Percentiles rank a stretch among this genome's conserved stretches.
Conservation (phyloP, 2,329 filamentous ascomycete species). For the Sphaceloma murrayae region DNA sequence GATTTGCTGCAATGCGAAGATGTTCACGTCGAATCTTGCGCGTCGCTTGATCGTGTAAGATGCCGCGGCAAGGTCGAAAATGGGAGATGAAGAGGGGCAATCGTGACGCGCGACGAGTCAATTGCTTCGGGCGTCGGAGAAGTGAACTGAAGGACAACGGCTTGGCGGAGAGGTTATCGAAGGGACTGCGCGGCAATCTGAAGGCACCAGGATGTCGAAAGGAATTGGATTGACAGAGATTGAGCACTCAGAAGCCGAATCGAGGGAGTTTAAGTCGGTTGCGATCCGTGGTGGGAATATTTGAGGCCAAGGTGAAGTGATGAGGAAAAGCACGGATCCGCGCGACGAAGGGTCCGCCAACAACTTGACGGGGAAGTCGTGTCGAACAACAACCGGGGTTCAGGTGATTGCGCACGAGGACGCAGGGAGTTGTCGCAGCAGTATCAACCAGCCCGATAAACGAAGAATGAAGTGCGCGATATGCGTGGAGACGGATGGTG, state of each 20-base stretch:
- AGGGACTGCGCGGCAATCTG: slow-evolving; percentile 13
- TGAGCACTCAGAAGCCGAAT: slow-evolving; percentile 10
- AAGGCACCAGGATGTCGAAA: not conserved
- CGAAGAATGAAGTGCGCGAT: too few species aligned
- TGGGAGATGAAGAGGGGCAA: not conserved
- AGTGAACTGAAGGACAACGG: slow-evolving; percentile 7
- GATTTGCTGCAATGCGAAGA: slow-evolving; percentile 8
- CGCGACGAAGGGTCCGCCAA: too few species aligned
- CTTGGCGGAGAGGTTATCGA: slow-evolving; percentile 6
- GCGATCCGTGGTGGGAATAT: too few species aligned
- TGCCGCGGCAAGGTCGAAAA: not conserved
- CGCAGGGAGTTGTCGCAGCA: too few species aligned
- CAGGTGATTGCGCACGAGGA: too few species aligned
- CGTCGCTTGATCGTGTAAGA: not conserved
- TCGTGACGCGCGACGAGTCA: slow-evolving; percentile 11
- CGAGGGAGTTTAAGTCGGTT: too few species aligned
- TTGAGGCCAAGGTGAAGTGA: too few species aligned
- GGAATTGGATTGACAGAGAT: not conserved
- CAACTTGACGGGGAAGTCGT: too few species aligned
- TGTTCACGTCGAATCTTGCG: slow-evolving; percentile 14
- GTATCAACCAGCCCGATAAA: too few species aligned
- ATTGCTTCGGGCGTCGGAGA: slow-evolving; percentile 1
- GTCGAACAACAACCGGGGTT: too few species aligned
- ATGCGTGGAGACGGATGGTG: too few species aligned
- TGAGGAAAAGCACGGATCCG: slow-evolving; percentile 14